Evolutionary conservation across 2,329 filamentous ascomycete genomes (phyloP).

Genomic region (Exophiala bonariae): DNA sequence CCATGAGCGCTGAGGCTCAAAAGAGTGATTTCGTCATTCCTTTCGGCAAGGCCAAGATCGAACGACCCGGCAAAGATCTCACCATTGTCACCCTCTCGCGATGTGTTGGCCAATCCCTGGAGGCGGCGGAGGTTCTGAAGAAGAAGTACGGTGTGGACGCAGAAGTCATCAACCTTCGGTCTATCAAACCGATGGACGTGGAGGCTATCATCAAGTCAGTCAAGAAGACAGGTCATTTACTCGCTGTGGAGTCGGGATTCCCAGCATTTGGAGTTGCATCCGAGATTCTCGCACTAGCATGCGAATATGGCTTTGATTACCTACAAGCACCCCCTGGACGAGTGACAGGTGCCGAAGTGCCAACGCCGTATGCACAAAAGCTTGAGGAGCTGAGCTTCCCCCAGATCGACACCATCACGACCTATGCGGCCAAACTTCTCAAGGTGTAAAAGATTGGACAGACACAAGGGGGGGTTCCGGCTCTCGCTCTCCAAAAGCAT

Average conservation of each 20-base stretch:
- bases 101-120: constrained; percentile 87
- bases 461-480: background rate
- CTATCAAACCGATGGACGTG: constrained; percentile 93
- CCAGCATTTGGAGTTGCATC: constrained; percentile 89
- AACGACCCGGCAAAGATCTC: constrained; percentile 91
- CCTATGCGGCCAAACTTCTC: constrained; percentile 86
- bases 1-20: constrained; percentile 95
- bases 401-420: constrained; percentile 80
- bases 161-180: constrained; percentile 97
- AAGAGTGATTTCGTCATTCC: constrained; percentile 95
- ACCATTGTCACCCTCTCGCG: constrained; percentile 94
- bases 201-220: constrained; percentile 94
- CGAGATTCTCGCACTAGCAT: constrained; percentile 89
- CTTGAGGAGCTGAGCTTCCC: constrained; percentile 97
- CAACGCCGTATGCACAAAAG: constrained; percentile 89
- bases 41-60: constrained; percentile 98
- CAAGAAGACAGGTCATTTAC: constrained; percentile 94
- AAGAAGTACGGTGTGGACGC: constrained; percentile 93
- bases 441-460: constrained; percentile 58
- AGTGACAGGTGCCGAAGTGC: constrained; percentile 94
- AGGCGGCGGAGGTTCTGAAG: constrained; percentile 87
- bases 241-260: constrained; percentile 94
- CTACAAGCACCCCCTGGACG: constrained; percentile 90
- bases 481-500: constrained; percentile 18
- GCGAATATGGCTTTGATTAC: constrained; percentile 99